Conservation (phyloP, 371 early-diverging fungal species). For the Mucor ambiguus region DNA sequence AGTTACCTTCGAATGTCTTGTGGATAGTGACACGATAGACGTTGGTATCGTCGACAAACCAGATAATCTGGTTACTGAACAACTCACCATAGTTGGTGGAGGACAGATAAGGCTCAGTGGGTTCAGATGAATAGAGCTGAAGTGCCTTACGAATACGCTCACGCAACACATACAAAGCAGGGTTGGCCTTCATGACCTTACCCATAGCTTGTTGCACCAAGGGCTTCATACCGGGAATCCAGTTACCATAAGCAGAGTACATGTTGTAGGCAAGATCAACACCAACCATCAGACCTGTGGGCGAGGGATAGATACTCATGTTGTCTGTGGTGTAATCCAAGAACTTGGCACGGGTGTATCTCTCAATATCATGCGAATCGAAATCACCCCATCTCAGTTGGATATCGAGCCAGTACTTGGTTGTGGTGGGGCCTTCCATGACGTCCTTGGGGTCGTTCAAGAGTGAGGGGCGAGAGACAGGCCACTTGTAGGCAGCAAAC, state of each 20-base stretch:
- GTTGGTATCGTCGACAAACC: slow-evolving; percentile 99
- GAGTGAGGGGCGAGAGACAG: slow-evolving; percentile 92
- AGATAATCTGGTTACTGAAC: slow-evolving; percentile 97
- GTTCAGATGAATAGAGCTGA: slow-evolving; percentile 97
- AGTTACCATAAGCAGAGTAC: slow-evolving; percentile 92
- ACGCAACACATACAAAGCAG: slow-evolving; percentile 95
- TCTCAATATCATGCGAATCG: slow-evolving; percentile 97
- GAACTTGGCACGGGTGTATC: slow-evolving; percentile 98
- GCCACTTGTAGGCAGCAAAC: slow-evolving; percentile 98
- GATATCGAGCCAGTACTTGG: slow-evolving; percentile 98
- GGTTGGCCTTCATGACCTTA: slow-evolving; percentile 98
- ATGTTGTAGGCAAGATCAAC: slow-evolving; percentile 97
- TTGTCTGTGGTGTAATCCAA: slow-evolving; percentile 97
- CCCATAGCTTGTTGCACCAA: slow-evolving; percentile 95
- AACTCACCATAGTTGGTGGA: slow-evolving; percentile 97
- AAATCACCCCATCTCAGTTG: slow-evolving; percentile 99
- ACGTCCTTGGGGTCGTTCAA: slow-evolving; percentile 89
- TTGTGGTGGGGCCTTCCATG: slow-evolving; percentile 95
- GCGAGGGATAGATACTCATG: slow-evolving; percentile 98
- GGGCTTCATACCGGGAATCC: slow-evolving; percentile 99
- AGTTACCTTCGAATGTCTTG: slow-evolving; percentile 99
- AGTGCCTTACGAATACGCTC: slow-evolving; percentile 99
- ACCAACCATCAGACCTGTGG: slow-evolving; percentile 96
- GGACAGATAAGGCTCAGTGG: slow-evolving; percentile 97
- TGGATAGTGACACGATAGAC: slow-evolving; percentile 99